Percentiles rank a stretch among this genome's conserved stretches.
Evolutionary conservation across 2,329 filamentous ascomycete species (phyloP).

Genomic region (Penicillium sp.): DNA sequence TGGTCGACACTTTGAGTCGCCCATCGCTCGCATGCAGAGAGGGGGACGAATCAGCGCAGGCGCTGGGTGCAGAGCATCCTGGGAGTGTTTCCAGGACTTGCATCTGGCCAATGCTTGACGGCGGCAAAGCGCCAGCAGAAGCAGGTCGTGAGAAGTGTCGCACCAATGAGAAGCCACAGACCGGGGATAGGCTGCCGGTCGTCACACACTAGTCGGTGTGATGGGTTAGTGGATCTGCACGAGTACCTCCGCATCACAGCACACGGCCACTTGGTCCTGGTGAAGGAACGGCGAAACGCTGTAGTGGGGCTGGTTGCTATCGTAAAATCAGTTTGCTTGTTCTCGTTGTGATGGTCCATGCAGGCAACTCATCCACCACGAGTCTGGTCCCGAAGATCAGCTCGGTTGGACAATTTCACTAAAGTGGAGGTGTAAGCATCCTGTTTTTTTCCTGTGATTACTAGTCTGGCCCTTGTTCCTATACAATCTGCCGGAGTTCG

Average conservation of each 20-base stretch:
- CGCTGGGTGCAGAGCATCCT: slow-evolving; percentile 20
- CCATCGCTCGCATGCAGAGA: slow-evolving; percentile 27
- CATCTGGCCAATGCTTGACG: slow-evolving; percentile 38
- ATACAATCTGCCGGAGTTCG: background rate
- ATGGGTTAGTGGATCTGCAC: slow-evolving; percentile 33
- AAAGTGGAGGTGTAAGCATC: background rate
- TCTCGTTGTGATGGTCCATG: background rate
- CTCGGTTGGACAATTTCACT: background rate
- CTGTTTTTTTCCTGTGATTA: background rate
- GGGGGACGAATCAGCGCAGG: slow-evolving; percentile 30
- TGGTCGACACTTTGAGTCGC: slow-evolving; percentile 7
- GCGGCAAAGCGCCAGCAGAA: slow-evolving; percentile 35
- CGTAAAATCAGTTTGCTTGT: background rate
- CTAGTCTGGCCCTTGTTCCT: background rate
- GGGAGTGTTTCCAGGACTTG: slow-evolving; percentile 30
- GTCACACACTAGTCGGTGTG: slow-evolving; percentile 39
- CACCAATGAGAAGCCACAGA: slow-evolving; percentile 31
- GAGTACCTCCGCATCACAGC: slow-evolving; percentile 16
- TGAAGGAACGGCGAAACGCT: slow-evolving; percentile 13
- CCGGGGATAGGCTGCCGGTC: slow-evolving; percentile 23
- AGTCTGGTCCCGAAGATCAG: background rate
- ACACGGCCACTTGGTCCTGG: slow-evolving; percentile 6
- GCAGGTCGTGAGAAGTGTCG: slow-evolving; percentile 17
- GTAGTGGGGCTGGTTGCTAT: slow-evolving; percentile 4
- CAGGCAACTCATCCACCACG: background rate